Percentiles rank a stretch among this genome's conserved stretches.
phyloP scores from a whole-genome alignment of 345 rosid species.

The Boechera retrofracta region DNA sequence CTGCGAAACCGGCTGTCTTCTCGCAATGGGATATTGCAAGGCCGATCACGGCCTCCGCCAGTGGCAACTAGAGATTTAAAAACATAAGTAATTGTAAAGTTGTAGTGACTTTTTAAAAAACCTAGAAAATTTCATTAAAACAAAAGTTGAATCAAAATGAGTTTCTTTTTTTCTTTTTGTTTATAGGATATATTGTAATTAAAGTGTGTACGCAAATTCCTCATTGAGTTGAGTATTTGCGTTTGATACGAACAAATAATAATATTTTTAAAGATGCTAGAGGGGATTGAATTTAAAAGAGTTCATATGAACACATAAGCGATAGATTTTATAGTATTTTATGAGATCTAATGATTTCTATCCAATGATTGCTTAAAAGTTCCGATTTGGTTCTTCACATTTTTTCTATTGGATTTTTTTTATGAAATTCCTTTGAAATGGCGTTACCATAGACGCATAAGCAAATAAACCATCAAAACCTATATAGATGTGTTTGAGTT shows the following conservation, averaged over 20 bases:
- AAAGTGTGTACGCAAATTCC: too few species aligned
- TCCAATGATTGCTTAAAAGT: background rate
- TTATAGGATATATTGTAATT: too few species aligned
- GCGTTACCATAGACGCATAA: background rate
- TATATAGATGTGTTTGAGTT: background rate
- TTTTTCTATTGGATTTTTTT: background rate
- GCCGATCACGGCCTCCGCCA: conserved; percentile 18
- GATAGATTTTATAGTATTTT: too few species aligned
- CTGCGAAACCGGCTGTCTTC: conserved; percentile 22
- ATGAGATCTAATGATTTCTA: background rate
- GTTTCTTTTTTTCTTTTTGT: too few species aligned
- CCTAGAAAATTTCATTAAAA: background rate
- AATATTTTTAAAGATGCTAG: background rate
- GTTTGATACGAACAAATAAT: too few species aligned
- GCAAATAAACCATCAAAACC: background rate
- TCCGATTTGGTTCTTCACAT: background rate
- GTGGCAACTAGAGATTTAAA: conserved; percentile 17
- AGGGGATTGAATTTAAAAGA: background rate
- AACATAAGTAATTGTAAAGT: background rate
- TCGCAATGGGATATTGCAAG: conserved; percentile 36
- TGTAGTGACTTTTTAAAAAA: background rate
- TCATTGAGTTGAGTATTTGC: background rate
- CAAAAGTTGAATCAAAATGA: background rate
- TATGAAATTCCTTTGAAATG: background rate
- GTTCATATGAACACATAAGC: too few species aligned